These are phyloP conservation scores for Yarrowia sp. DNA, from an alignment of 805 yeast species.

Conservation along the genomic window DNA sequence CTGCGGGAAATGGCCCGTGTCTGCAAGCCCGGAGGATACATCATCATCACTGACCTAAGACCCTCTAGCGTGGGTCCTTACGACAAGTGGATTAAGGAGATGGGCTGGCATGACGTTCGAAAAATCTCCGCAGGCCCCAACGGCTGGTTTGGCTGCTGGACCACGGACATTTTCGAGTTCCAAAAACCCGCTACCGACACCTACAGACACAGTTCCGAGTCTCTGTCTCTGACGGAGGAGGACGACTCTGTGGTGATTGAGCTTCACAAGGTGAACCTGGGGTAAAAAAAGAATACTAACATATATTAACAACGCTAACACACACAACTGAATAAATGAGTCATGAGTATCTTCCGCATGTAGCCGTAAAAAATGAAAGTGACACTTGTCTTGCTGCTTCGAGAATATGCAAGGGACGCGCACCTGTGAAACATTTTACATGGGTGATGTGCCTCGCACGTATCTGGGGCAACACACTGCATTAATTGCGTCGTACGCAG, in stretches of 20 bases:
- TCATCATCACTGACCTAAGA: constrained; percentile 11
- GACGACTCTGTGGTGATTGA: constrained; percentile 7
- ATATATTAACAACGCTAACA: background rate
- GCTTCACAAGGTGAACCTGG: constrained; percentile 4
- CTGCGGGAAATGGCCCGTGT: constrained; percentile 24
- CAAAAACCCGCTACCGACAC: constrained; percentile 4
- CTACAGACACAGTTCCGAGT: constrained; percentile 11
- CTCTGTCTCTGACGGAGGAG: background rate
- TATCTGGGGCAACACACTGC: background rate
- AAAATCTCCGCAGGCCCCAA: constrained; percentile 20
- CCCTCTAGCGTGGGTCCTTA: background rate
- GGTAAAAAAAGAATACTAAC: background rate
- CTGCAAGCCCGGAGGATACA: constrained; percentile 16
- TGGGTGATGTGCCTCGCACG: background rate
- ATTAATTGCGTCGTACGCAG: background rate
- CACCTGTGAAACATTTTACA: background rate
- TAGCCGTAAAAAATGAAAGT: background rate
- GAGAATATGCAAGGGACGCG: background rate
- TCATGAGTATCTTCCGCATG: background rate
- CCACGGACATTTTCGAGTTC: constrained; percentile 2
- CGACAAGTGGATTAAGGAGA: constrained; percentile 15
- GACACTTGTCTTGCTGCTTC: background rate
- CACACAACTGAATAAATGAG: background rate
- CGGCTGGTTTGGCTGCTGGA: constrained; percentile 26
- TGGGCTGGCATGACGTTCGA: constrained; percentile 21